Conservation (phyloP, 2,329 filamentous ascomycete species). For the Bipolaris sorokiniana region DNA sequence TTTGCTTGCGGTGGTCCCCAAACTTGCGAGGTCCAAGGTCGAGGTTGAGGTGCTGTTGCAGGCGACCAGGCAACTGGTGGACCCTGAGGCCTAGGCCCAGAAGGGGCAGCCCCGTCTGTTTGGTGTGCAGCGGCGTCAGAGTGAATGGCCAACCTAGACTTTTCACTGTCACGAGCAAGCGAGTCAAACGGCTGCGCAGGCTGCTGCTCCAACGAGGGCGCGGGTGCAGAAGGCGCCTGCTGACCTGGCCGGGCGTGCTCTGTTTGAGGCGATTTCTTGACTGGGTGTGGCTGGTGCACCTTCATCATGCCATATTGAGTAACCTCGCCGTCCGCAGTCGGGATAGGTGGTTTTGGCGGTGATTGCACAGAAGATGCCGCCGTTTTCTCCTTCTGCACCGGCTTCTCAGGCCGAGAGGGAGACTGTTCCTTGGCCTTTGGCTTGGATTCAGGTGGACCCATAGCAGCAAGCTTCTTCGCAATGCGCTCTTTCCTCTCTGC, state of each 20-base stretch:
- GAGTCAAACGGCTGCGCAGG: slow-evolving; percentile 26
- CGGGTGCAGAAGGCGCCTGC: slow-evolving; percentile 14
- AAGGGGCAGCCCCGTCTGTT: slow-evolving; percentile 24
- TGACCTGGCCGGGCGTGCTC: slow-evolving; percentile 25
- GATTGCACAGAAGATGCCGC: slow-evolving; percentile 44
- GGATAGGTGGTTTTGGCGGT: slow-evolving; percentile 65
- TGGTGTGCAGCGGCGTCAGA: slow-evolving; percentile 24
- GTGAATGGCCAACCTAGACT: slow-evolving; percentile 24
- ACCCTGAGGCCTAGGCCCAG: slow-evolving; percentile 35
- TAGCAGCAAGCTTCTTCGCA: slow-evolving; percentile 71
- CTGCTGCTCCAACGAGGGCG: slow-evolving; percentile 27
- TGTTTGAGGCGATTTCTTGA: slow-evolving; percentile 43
- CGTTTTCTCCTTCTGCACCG: slow-evolving; percentile 55
- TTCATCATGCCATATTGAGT: slow-evolving; percentile 69
- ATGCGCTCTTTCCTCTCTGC: slow-evolving; percentile 74
- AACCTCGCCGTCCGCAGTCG: slow-evolving; percentile 62
- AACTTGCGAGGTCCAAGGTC: slow-evolving; percentile 60
- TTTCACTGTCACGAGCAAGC: slow-evolving; percentile 30
- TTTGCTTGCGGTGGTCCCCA: slow-evolving; percentile 74
- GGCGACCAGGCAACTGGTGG: slow-evolving; percentile 36
- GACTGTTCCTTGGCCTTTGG: slow-evolving; percentile 47
- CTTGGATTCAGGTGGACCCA: slow-evolving; percentile 61
- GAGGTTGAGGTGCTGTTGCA: slow-evolving; percentile 33
- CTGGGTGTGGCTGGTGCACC: slow-evolving; percentile 62
- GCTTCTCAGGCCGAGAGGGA: slow-evolving; percentile 44